Conservation (phyloP, 768 basidiomycete species). For the Lactarius sp. region DNA sequence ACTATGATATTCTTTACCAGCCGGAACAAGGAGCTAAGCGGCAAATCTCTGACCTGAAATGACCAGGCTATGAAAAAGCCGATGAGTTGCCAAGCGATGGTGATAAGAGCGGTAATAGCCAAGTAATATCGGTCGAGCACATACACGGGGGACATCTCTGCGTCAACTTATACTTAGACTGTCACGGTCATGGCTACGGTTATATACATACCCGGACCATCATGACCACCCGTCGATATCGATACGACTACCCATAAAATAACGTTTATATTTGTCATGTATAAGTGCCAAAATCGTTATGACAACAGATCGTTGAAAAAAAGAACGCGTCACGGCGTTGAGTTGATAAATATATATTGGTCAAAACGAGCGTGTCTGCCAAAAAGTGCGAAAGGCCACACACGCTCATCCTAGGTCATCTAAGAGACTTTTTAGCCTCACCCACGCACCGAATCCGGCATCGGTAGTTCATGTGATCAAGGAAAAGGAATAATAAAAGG, state of each 20-base stretch:
- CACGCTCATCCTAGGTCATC: not conserved
- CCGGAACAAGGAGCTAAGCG: not conserved
- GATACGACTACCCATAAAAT: not conserved
- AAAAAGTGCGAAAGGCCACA: not conserved
- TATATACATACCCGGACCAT: no score
- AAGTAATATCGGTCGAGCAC: slow-evolving; percentile 50
- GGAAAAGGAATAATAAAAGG: not conserved
- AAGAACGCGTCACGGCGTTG: not conserved
- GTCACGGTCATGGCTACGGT: no score
- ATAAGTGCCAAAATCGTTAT: slow-evolving; percentile 6
- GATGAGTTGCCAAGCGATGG: slow-evolving; percentile 50
- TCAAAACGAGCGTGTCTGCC: not conserved
- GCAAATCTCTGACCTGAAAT: slow-evolving; percentile 36
- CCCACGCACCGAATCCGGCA: slow-evolving; percentile 5
- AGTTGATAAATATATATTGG: not conserved
- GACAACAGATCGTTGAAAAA: not conserved
- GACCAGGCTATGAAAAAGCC: slow-evolving; percentile 68
- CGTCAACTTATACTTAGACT: not conserved
- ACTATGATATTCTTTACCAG: not conserved
- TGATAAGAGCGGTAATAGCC: slow-evolving; percentile 46
- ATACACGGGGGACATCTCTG: not conserved
- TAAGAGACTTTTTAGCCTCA: not conserved
- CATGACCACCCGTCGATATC: no score
- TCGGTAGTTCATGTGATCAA: not conserved
- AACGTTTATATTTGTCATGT: slow-evolving; percentile 18